Percentiles rank a stretch among this genome's conserved stretches.
These are phyloP conservation scores for Poronia punctata DNA, from an alignment of 495 filamentous ascomycete genomes.

Conservation along the genomic window DNA sequence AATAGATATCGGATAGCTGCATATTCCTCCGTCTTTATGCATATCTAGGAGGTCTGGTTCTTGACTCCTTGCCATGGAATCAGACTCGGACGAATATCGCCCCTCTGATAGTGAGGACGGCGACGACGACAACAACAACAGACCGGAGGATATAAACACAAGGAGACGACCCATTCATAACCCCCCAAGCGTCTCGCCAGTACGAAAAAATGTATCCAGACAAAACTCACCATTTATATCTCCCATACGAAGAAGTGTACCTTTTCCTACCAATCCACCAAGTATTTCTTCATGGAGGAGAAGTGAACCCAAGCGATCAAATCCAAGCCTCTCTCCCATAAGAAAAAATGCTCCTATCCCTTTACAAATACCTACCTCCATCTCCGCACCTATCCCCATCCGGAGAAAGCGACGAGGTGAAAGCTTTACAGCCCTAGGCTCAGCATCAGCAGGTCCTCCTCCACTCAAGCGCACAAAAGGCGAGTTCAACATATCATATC, in stretches of 20 bases:
- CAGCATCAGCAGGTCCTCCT: neutral
- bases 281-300: no score
- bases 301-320: no score
- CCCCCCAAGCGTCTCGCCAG: neutral
- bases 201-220: no score
- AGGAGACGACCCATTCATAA: neutral
- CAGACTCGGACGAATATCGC: conserved; percentile 5
- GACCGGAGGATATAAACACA: no score
- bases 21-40: conserved; percentile 3
- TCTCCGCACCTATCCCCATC: neutral
- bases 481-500: conserved; percentile 49
- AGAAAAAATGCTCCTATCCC: no score
- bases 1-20: conserved; percentile 1
- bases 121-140: no score
- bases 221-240: no score
- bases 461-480: conserved; percentile 28
- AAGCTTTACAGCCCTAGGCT: neutral
- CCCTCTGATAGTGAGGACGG: neutral
- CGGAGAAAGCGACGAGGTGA: conserved; percentile 10
- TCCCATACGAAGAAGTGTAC: no score
- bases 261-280: no score
- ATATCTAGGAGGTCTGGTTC: no score
- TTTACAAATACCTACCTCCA: neutral
- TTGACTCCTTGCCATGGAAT: conserved; percentile 9
- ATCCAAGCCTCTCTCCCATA: no score